phyloP scores from a whole-genome alignment of 352 stramenopile species.

The Pythium dissimile region DNA sequence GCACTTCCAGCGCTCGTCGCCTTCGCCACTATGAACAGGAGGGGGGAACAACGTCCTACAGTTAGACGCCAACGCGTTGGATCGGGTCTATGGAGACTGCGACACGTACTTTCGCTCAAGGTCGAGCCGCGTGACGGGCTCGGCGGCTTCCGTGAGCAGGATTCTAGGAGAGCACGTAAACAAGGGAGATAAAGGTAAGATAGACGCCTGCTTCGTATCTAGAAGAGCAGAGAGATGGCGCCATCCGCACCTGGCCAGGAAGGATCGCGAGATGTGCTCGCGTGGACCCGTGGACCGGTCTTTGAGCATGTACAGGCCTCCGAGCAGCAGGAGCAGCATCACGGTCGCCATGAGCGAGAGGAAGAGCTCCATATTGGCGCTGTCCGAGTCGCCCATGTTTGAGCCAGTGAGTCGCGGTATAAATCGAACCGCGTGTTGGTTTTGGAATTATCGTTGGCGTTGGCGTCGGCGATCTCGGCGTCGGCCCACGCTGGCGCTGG shows the following conservation, averaged over 20 bases:
- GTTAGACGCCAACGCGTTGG: too few species aligned
- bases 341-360: slow-evolving; percentile 65
- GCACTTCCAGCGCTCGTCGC: slow-evolving; percentile 74
- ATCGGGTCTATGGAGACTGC: too few species aligned
- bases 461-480: too few species aligned
- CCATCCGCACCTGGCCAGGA: slow-evolving; percentile 21
- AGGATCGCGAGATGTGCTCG: slow-evolving; percentile 27
- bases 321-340: slow-evolving; percentile 61
- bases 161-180: slow-evolving; percentile 15
- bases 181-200: not conserved
- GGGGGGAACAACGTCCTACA: not conserved
- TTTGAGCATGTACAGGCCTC: slow-evolving; percentile 63
- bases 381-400: slow-evolving; percentile 19
- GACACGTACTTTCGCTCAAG: slow-evolving; percentile 58
- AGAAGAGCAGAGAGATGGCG: not conserved
- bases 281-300: slow-evolving; percentile 21
- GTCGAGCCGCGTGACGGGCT: slow-evolving; percentile 65
- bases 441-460: too few species aligned
- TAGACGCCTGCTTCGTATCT: too few species aligned
- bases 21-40: slow-evolving; percentile 28
- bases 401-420: not conserved
- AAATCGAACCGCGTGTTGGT: too few species aligned
- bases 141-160: slow-evolving; percentile 30
- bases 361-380: slow-evolving; percentile 56
- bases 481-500: too few species aligned